Base-by-base conservation (phyloP, 75 land plant species). In the Isoetes taiwanensis region DNA sequence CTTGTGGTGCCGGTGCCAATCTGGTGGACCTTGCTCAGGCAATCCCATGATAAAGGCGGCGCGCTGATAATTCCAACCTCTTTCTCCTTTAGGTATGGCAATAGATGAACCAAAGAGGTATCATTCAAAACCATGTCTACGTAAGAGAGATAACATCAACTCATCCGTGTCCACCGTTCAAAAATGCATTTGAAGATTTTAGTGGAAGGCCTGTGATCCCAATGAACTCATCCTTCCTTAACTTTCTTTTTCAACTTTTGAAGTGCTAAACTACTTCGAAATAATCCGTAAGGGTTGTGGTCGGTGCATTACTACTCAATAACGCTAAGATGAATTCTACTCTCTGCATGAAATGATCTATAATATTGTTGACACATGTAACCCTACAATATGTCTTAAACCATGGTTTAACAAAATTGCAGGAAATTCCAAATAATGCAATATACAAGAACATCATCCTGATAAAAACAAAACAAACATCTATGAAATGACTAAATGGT, bases 11-110 rank as follows among this genome's bases (percentile, higher is more conserved):
- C 31, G 98, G 64, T 93, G 98, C 98, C 98, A 93, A 16, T 79
- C 75, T 38, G 96, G 96, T 48, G 85, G 88, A 8, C 96, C 96
- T 55, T 29, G 63, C 38, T 80, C 86, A 1, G 98, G 81, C 35
- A 93, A 81, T 96, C 98, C 98, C 87, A 87, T 29, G 96, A 69
- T 28, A 93, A 78, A 9, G 98, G 98, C 43, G 98, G 88, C 50
- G 96, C 96, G 70, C 57, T 84, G 32, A 93, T 84, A 10, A 93
- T 56, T 10, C 90, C 98, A 54, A 93, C 86, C 34, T 96, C 98
- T 58, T 93, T 93, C 71, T 78, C 77, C 79, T 79, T 81, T 68
- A 93, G 64, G 73, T 81, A 93, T 24, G 98, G 98, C 4, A 93
- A 34, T n/a, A 93, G 48, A 66, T 79, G 80, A 41, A 65, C 79